Evolutionary conservation across 176 grass and related monocot species (phyloP).

Genomic region (Hordeum marinum): DNA sequence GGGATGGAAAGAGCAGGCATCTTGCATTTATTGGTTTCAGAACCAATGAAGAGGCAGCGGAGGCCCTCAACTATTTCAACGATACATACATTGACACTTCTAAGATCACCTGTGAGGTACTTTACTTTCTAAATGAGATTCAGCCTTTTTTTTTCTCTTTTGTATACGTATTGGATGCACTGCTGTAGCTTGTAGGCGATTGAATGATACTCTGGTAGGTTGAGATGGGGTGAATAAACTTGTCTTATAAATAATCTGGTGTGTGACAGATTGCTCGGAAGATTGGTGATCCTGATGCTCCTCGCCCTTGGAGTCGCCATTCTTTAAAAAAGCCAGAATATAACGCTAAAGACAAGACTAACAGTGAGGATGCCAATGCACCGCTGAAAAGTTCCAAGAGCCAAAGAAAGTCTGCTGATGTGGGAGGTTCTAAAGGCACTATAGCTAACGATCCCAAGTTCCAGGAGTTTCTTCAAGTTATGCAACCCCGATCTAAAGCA

Average conservation of each 20-base stretch:
- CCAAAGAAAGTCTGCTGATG: conserved; percentile 23
- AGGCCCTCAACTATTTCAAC: conserved; percentile 81
- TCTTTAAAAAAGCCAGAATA: conserved; percentile 58
- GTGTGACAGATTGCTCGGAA: conserved; percentile 73
- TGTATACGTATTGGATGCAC: background rate
- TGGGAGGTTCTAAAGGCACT: conserved; percentile 33
- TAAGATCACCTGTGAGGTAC: conserved; percentile 92
- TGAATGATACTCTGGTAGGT: background rate
- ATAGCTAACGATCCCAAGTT: conserved; percentile 56
- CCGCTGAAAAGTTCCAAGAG: conserved; percentile 35
- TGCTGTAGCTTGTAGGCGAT: background rate
- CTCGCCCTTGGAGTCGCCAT: conserved; percentile 81
- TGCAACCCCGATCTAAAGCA: conserved; percentile 80
- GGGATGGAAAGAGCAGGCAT: conserved; percentile 92
- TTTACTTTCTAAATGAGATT: background rate
- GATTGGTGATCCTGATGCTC: conserved; percentile 69
- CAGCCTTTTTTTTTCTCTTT: background rate
- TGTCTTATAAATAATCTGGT: background rate
- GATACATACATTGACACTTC: conserved; percentile 92
- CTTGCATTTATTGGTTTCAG: conserved; percentile 92
- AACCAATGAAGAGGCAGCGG: conserved; percentile 76
- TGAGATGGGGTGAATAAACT: background rate
- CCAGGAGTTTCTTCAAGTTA: conserved; percentile 82
- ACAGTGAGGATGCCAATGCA: background rate
- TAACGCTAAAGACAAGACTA: conserved; percentile 29